These are phyloP conservation scores for Larix kaempferi DNA, from an alignment of 75 land plant genomes.

Conservation along the genomic window DNA sequence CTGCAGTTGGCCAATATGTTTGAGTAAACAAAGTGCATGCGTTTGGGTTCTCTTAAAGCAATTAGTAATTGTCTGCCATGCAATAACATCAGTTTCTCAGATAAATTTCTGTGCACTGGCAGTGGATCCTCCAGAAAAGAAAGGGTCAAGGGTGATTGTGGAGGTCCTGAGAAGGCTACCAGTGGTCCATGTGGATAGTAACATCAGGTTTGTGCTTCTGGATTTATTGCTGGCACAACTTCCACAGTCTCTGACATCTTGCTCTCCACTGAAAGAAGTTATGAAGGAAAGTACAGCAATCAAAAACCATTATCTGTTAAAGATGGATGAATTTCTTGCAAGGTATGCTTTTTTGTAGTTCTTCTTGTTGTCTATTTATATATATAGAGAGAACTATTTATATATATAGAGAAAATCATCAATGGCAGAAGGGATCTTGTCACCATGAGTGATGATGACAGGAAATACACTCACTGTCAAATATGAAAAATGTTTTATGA, in stretches of 20 bases:
- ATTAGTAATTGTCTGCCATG: not conserved
- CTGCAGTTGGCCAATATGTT: not conserved
- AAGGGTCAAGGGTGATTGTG: slow-evolving; percentile 16
- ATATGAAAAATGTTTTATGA: not conserved
- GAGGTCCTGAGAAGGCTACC: slow-evolving; percentile 29
- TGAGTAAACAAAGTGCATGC: not conserved
- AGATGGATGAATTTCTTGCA: slow-evolving; percentile 27
- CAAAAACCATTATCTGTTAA: slow-evolving; percentile 17
- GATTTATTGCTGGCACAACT: slow-evolving; percentile 33
- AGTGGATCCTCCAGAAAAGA: slow-evolving; percentile 40
- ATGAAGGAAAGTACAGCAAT: slow-evolving; percentile 20
- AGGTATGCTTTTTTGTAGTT: slow-evolving; percentile 14
- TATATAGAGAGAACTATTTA: not conserved
- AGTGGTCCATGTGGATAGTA: slow-evolving; percentile 30
- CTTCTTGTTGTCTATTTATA: not conserved
- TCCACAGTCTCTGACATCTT: slow-evolving; percentile 22
- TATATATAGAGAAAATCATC: not conserved
- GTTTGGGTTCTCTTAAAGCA: not conserved
- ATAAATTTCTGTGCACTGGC: slow-evolving; percentile 9
- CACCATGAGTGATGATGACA: not conserved
- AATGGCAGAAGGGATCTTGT: not conserved
- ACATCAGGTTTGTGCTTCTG: slow-evolving; percentile 19
- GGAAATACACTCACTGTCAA: not conserved
- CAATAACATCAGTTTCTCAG: slow-evolving; percentile 2
- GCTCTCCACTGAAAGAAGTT: slow-evolving; percentile 24